A percentile compares a stretch with the other conserved stretches of the same genome.
These are phyloP conservation scores for Plectosphaerella cucumerina DNA, from an alignment of 2,329 filamentous ascomycete species.

Conservation along the genomic window DNA sequence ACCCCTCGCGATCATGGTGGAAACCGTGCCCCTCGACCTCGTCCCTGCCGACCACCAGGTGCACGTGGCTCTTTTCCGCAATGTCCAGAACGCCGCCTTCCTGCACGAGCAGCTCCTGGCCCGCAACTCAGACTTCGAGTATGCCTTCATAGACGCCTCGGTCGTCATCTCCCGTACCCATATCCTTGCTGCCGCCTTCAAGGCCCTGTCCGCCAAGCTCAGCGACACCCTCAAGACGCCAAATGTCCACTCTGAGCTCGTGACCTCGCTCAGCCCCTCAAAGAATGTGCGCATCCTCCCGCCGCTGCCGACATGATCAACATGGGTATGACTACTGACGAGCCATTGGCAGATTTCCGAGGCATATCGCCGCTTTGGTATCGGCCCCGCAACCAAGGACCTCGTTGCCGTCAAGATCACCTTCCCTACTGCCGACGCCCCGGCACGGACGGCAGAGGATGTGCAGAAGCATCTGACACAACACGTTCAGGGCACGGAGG, in stretches of 20 bases:
- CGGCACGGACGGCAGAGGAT: slow-evolving; percentile 36
- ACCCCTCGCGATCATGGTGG: slow-evolving; percentile 46
- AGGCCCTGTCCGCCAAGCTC: slow-evolving; percentile 65
- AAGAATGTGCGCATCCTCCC: slow-evolving; percentile 61
- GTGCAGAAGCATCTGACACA: slow-evolving; percentile 56
- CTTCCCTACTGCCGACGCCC: slow-evolving; percentile 37
- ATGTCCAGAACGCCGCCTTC: slow-evolving; percentile 73
- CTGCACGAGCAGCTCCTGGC: slow-evolving; percentile 80
- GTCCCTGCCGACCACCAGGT: slow-evolving; percentile 63
- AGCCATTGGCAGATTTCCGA: slow-evolving; percentile 68
- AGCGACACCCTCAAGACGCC: slow-evolving; percentile 66
- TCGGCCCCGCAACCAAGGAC: slow-evolving; percentile 64
- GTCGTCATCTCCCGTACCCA: slow-evolving; percentile 71
- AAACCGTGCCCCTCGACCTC: slow-evolving; percentile 71
- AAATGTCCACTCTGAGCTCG: slow-evolving; percentile 86
- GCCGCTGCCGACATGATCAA: background rate
- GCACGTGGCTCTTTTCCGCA: slow-evolving; percentile 69
- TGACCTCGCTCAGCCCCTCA: slow-evolving; percentile 73
- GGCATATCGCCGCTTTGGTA: slow-evolving; percentile 83
- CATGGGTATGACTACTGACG: background rate
- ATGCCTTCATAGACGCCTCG: slow-evolving; percentile 86
- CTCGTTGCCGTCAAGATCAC: slow-evolving; percentile 81
- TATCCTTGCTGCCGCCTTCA: slow-evolving; percentile 70
- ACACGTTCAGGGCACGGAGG: slow-evolving; percentile 57
- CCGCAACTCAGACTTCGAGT: slow-evolving; percentile 82